Evolutionary conservation across 768 basidiomycete genomes (phyloP), one percentile per base, ranked within the genome.

Genomic region (Sarcodon sp.): DNA sequence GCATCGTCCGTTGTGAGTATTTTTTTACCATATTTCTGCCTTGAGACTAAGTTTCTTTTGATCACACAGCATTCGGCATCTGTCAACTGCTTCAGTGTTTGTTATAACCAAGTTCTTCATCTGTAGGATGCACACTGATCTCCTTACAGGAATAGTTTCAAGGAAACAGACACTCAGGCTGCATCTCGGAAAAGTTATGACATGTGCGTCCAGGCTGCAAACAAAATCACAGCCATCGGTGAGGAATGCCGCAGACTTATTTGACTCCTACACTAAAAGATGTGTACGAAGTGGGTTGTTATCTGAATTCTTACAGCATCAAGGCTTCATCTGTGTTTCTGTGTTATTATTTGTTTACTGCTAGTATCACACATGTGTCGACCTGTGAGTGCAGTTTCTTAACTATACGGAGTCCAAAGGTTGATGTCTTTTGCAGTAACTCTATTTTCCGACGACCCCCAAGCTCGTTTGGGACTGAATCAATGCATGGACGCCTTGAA

Each of bases 341-440:
- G 31, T 80, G 75, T 55, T 89, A 87, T 57, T 87, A 87, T 56
- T 68, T 86, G 12, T 89, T 89, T 65, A 81, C 81, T 3, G 84
- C 85, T 12, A 76, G 77, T 49, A 77, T 88, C 46, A 86, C 84
- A 82, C 87, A 88, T 55, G 75, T 85, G 43, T 78, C 78, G 2
- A 79, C 69, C 36, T 62, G 86, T 89, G 57, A 54, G 85, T 73
- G 5, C 44, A 45, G 41, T 11, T 9, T 49, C 6, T 36, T 33
- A 31, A 8, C 12, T 5, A 15, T 35, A 3, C 18, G 48, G 49
- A 50, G 32, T n/a, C 48, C 34, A 15, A 45, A 38, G 33, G 44
- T 48, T 33, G 52, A 15, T 33, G 34, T 15, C 33, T 9, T 18
- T 8, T 11, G 4, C 44, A 81, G 86, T 87, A 37, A 79, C 75